Percentiles rank a stretch among this genome's conserved stretches.
Conservation (phyloP, 768 basidiomycete genomes). For the Chalciporus chontae region DNA sequence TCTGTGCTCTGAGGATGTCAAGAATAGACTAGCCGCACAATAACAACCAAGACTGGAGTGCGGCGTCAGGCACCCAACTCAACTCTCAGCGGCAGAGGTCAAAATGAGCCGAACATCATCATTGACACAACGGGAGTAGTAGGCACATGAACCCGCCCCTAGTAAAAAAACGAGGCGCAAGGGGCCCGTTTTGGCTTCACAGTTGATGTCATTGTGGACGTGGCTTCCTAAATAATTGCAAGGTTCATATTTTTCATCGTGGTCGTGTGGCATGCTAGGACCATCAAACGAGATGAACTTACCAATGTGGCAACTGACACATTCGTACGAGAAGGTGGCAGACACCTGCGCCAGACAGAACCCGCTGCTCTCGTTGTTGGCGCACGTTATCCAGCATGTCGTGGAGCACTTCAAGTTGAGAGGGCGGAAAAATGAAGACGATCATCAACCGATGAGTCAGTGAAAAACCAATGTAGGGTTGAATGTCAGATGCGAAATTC, state of each 20-base stretch:
- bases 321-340: conserved; percentile 8
- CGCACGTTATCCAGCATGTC: conserved; percentile 20
- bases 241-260: conserved; percentile 18
- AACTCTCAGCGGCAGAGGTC: not conserved
- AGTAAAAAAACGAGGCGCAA: conserved; percentile 12
- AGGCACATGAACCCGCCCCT: not conserved
- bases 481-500: not conserved
- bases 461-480: conserved; percentile 14
- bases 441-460: conserved; percentile 8
- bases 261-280: conserved; percentile 6
- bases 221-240: conserved; percentile 7
- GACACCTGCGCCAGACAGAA: conserved; percentile 3
- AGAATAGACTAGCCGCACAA: too few relatives aligned
- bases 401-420: conserved; percentile 14
- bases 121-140: not conserved
- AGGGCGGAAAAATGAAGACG: conserved; percentile 4
- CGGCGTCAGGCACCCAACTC: not conserved
- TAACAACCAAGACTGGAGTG: not conserved
- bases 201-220: conserved; percentile 2
- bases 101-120: not conserved
- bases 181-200: not conserved
- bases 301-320: conserved; percentile 15
- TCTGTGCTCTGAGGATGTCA: conserved; percentile 1
- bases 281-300: conserved; percentile 8
- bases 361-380: conserved; percentile 7